phyloP scores from a whole-genome alignment of 305 asterid species.

The Striga hermonthica region DNA sequence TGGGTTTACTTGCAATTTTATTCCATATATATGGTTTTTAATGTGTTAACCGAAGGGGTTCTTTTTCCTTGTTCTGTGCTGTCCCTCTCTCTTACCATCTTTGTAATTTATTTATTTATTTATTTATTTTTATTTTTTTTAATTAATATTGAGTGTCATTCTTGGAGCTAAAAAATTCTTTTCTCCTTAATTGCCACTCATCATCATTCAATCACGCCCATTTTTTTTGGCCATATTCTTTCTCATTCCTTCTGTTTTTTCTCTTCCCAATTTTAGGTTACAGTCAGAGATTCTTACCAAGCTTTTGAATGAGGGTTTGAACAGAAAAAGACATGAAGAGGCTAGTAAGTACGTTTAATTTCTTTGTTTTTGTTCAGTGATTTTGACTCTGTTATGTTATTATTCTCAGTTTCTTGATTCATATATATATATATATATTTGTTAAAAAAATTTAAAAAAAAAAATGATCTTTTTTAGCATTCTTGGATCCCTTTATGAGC shows the following conservation, averaged over 20 bases:
- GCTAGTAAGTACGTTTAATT: slow-evolving; percentile 96
- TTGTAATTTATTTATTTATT: too few relatives aligned
- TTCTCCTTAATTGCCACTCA: slow-evolving; percentile 62
- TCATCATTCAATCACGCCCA: slow-evolving; percentile 51
- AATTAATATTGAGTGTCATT: slow-evolving; percentile 16
- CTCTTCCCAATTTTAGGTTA: slow-evolving; percentile 34
- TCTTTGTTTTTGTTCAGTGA: slow-evolving; percentile 19
- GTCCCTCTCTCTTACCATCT: slow-evolving; percentile 44
- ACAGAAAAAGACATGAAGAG: slow-evolving; percentile 67
- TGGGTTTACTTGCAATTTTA: too few relatives aligned
- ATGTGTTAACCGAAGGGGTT: slow-evolving; percentile 41
- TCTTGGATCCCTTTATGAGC: slow-evolving; percentile 30
- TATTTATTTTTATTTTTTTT: slow-evolving; percentile 22
- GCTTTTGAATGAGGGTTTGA: slow-evolving; percentile 56
- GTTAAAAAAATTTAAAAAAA: neutral
- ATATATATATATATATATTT: neutral
- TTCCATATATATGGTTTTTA: slow-evolving; percentile 33
- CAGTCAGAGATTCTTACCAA: slow-evolving; percentile 43
- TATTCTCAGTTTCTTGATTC: slow-evolving; percentile 16
- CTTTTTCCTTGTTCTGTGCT: slow-evolving; percentile 40
- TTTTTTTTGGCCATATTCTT: slow-evolving; percentile 25
- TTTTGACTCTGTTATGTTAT: slow-evolving; percentile 20
- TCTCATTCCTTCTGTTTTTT: slow-evolving; percentile 29
- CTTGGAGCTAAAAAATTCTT: slow-evolving; percentile 18
- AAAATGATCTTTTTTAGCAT: slow-evolving; percentile 1